A percentile compares a stretch with the other conserved stretches of the same genome.
These are phyloP conservation scores for Striga hermonthica DNA, from an alignment of 305 asterid species.

Conservation along the genomic window DNA sequence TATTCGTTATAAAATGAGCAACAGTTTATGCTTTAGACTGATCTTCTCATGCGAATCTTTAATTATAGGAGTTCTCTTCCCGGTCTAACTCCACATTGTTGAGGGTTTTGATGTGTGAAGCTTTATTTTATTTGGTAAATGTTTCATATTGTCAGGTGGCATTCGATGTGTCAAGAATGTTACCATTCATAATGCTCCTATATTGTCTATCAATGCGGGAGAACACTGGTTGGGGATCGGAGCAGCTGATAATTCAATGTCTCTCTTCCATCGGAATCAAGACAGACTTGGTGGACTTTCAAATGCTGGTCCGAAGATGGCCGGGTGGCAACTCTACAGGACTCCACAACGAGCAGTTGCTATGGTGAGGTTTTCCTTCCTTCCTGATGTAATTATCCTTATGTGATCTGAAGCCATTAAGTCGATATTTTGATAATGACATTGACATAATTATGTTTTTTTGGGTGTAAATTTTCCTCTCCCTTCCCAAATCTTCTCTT, in stretches of 20 bases:
- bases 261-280: constrained; percentile 93
- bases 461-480: constrained; percentile 19
- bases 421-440: background rate
- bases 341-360: constrained; percentile 85
- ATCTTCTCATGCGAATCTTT: background rate
- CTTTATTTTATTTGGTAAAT: constrained; percentile 7
- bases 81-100: background rate
- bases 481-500: background rate
- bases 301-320: constrained; percentile 65
- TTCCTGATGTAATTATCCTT: background rate
- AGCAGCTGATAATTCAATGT: constrained; percentile 98
- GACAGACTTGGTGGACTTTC: constrained; percentile 83
- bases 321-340: constrained; percentile 97
- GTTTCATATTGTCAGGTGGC: constrained; percentile 47
- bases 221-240: constrained; percentile 95
- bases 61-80: background rate
- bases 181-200: constrained; percentile 63
- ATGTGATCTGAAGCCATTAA: constrained; percentile 4
- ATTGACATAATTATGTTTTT: background rate
- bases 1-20: background rate
- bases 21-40: background rate
- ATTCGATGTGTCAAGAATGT: constrained; percentile 79
- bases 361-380: constrained; percentile 47
- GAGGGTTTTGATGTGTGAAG: constrained; percentile 27
- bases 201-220: constrained; percentile 81